Evolutionary conservation across 306 rosid species (phyloP), one percentile per base, ranked within the genome.

Genomic region (Mucuna pruriens): DNA sequence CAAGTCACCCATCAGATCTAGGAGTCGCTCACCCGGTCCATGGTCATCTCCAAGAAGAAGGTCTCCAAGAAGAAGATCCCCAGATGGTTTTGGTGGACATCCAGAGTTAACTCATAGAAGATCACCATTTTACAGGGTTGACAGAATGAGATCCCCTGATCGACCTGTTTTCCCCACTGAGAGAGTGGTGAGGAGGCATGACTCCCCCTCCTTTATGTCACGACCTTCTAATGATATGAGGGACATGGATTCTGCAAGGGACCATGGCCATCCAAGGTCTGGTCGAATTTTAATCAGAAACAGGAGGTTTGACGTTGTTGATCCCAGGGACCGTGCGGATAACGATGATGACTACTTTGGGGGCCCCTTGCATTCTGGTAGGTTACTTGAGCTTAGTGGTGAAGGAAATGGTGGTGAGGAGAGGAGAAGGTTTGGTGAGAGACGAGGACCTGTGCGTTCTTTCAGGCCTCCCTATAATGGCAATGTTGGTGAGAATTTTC

Each of bases 131-230:
- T 93, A 85, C 86, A 81, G 94, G 78, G 82, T 78, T 86, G 90
- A 90, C 70, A 87, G 92, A 80, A 88, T 95, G 91, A 93, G 97
- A 85, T 91, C 95, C 49, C 99, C 97, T 5, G 93, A 92, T 26
- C 91, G 91, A 29, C 90, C 88, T 31, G 87, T 86, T 83, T 91
- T 91, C 57, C 58, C 83, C 3, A 87, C 90, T 48, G 91, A 90
- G 63, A 87, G 88, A 83, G 90, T 87, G 78, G 85, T 84, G 23
- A 88, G 97, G 80, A 90, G 97, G 84, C 90, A 86, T 74, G 90
- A 83, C 57, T 89, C 91, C 9, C 91, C 92, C 10, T 83, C 86
- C 16, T 89, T 77, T 69, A 76, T 89, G 86, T 83, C 95, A 9
- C 77, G 89, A 51, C 87, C 86, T 5, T 81, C 94, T 36, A 90